phyloP scores from a whole-genome alignment of 345 rosid species.

The Eucalyptus fibrosa region DNA sequence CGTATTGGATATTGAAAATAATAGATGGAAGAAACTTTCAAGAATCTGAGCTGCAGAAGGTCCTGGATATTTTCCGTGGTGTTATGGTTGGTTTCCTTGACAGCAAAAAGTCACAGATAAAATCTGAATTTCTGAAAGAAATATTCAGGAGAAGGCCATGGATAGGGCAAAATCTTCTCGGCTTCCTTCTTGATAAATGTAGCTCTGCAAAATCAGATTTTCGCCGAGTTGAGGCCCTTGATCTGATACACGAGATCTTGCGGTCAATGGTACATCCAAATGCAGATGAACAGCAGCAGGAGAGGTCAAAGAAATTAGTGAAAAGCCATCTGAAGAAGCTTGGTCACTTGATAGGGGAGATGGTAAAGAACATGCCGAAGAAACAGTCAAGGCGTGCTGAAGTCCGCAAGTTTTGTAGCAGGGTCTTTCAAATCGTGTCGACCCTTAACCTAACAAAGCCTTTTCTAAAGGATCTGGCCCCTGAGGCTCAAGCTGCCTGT shows the following conservation, averaged over 20 bases:
- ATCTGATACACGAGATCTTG: conserved; percentile 54
- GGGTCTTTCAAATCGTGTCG: conserved; percentile 44
- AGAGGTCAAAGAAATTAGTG: conserved; percentile 40
- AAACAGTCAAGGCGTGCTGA: conserved; percentile 56
- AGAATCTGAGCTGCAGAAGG: conserved; percentile 42
- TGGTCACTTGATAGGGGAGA: conserved; percentile 34
- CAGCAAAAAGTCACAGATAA: conserved; percentile 65
- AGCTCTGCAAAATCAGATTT: conserved; percentile 47
- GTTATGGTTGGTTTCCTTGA: conserved; percentile 53
- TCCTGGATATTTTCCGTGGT: conserved; percentile 34
- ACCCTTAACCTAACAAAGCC: conserved; percentile 33
- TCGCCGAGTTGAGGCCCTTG: conserved; percentile 77
- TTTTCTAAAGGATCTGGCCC: conserved; percentile 40
- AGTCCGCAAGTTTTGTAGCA: conserved; percentile 58
- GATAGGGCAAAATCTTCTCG: conserved; percentile 50
- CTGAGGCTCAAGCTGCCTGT: conserved; percentile 50
- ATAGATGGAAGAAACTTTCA: conserved; percentile 48
- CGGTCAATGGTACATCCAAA: conserved; percentile 32
- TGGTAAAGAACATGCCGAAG: conserved; percentile 56
- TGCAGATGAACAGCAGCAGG: conserved; percentile 13
- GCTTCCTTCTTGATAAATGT: conserved; percentile 55
- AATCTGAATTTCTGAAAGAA: conserved; percentile 68
- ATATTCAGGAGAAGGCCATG: conserved; percentile 63
- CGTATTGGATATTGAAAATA: conserved; percentile 71
- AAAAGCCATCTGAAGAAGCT: conserved; percentile 35